These are phyloP conservation scores for Rhodotorula paludigena DNA, from an alignment of 768 basidiomycete genomes.

Conservation along the genomic window DNA sequence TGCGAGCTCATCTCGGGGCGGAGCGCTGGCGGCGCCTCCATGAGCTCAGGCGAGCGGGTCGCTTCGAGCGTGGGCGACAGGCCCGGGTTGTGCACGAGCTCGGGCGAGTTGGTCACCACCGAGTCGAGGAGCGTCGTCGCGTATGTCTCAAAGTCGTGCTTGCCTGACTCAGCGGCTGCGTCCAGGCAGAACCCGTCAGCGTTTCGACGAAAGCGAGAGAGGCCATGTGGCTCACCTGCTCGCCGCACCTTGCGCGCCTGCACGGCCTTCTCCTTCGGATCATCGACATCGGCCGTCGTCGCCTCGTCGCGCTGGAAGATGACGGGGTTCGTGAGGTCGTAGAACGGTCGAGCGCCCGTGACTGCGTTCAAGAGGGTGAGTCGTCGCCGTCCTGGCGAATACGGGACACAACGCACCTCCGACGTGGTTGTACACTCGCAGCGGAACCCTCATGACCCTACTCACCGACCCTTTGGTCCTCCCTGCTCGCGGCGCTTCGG, in stretches of 20 bases:
- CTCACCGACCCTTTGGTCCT: slow-evolving; percentile 49
- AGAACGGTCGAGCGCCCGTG: slow-evolving; percentile 58
- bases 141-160: slow-evolving; percentile 44
- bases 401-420: slow-evolving; percentile 54
- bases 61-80: slow-evolving; percentile 14
- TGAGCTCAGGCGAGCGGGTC: slow-evolving; percentile 17
- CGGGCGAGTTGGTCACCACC: slow-evolving; percentile 35
- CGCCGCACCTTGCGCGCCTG: background rate
- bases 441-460: slow-evolving; percentile 81
- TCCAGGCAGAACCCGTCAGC: too few species aligned
- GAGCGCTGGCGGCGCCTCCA: slow-evolving; percentile 25
- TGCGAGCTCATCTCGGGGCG: slow-evolving; percentile 35
- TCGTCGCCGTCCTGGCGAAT: background rate
- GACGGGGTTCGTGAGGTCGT: slow-evolving; percentile 80
- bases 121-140: slow-evolving; percentile 45
- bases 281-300: slow-evolving; percentile 24
- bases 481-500: slow-evolving; percentile 48
- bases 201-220: too few species aligned
- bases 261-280: background rate
- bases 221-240: slow-evolving; percentile 1
- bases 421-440: slow-evolving; percentile 84
- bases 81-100: slow-evolving; percentile 15
- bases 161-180: slow-evolving; percentile 12
- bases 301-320: slow-evolving; percentile 49
- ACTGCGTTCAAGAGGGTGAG: slow-evolving; percentile 43